These are phyloP conservation scores for Elaeis oleifera DNA, from an alignment of 202 grass and related monocot species.

Conservation along the genomic window DNA sequence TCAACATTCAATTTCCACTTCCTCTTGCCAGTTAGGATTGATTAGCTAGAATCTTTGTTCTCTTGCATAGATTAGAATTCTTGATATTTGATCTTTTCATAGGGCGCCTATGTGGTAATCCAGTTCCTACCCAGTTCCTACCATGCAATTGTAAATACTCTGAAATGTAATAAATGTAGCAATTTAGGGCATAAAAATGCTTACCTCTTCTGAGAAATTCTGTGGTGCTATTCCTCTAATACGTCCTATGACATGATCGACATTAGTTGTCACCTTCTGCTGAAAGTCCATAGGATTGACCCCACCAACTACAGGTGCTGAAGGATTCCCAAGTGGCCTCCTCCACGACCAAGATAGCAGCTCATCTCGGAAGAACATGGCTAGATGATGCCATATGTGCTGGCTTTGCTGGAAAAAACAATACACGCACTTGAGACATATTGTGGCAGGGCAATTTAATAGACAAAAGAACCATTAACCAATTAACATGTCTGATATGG, in stretches of 20 bases:
- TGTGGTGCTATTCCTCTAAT: conserved; percentile 86
- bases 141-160: too few relatives aligned
- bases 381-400: conserved; percentile 98
- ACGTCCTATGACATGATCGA: conserved; percentile 67
- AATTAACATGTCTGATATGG: too few relatives aligned
- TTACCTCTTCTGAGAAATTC: conserved; percentile 84
- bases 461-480: too few relatives aligned
- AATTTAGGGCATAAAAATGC: background rate
- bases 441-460: too few relatives aligned
- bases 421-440: background rate
- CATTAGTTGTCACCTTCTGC: conserved; percentile 87
- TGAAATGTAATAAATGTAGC: too few relatives aligned
- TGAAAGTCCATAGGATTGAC: conserved; percentile 78
- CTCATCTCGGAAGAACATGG: conserved; percentile 98
- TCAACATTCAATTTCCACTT: too few relatives aligned
- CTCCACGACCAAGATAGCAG: conserved; percentile 97
- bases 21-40: too few relatives aligned
- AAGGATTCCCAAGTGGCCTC: conserved; percentile 78
- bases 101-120: too few relatives aligned
- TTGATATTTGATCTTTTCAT: too few relatives aligned
- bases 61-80: too few relatives aligned
- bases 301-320: conserved; percentile 61
- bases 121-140: too few relatives aligned
- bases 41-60: too few relatives aligned
- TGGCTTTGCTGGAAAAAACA: conserved; percentile 76